phyloP scores from a whole-genome alignment of 441 rosid genomes.

The Jatropha podagrica region DNA sequence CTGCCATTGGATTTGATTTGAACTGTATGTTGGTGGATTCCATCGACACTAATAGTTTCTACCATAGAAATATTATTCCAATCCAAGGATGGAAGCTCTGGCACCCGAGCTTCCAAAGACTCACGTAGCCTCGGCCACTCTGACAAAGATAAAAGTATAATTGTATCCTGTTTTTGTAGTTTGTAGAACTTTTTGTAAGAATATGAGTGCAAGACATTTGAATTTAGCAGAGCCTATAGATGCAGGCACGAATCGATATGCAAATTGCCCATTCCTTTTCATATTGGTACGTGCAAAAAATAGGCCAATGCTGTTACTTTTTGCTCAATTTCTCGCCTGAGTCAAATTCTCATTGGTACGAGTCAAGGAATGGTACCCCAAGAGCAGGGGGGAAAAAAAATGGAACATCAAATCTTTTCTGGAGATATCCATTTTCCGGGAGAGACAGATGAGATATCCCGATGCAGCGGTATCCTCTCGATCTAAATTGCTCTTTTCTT shows the following conservation, averaged over 20 bases:
- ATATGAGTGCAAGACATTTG: background rate
- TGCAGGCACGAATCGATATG: background rate
- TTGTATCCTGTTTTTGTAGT: slow-evolving; percentile 19
- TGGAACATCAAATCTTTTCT: too few species aligned
- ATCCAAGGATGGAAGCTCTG: slow-evolving; percentile 1
- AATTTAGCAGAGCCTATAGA: slow-evolving; percentile 1
- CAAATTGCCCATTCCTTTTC: background rate
- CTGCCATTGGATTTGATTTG: background rate
- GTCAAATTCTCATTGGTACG: too few species aligned
- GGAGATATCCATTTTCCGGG: too few species aligned
- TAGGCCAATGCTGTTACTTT: too few species aligned
- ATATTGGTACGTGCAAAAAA: too few species aligned
- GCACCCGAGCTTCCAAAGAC: background rate
- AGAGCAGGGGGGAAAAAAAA: too few species aligned
- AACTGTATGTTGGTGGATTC: background rate
- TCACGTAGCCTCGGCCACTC: background rate
- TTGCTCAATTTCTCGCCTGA: too few species aligned
- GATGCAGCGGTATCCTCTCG: too few species aligned
- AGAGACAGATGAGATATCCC: too few species aligned
- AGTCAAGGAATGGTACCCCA: too few species aligned
- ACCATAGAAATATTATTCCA: background rate
- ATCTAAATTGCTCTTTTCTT: too few species aligned
- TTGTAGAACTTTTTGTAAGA: slow-evolving; percentile 5
- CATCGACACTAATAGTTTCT: background rate
- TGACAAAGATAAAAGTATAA: background rate